Evolutionary conservation across 331 rosid genomes (phyloP).

Genomic region (Saraca asoca): DNA sequence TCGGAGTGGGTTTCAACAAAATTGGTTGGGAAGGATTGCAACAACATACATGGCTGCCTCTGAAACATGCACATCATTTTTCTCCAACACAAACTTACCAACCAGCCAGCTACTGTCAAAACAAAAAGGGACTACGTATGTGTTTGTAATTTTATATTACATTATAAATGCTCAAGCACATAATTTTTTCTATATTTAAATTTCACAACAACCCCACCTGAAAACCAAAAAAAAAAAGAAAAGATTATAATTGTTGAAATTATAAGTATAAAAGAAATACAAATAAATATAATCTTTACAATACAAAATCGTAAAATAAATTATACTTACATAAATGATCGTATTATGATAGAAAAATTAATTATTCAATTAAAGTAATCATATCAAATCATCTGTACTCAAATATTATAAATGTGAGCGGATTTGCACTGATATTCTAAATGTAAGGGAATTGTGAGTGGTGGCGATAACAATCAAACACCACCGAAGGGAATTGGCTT

Average conservation of each 20-base stretch:
- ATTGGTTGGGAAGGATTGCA: slow-evolving; percentile 51
- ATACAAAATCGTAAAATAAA: no score
- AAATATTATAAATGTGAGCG: no score
- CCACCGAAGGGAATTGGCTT: slow-evolving; percentile 30
- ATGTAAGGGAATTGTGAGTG: no score
- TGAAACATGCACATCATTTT: slow-evolving; percentile 50
- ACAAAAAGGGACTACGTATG: slow-evolving; percentile 31
- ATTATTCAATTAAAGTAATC: no score
- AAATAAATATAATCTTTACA: no score
- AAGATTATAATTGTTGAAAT: no score
- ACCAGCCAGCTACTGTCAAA: slow-evolving; percentile 31
- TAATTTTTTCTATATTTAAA: slow-evolving; percentile 32
- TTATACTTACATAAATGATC: no score
- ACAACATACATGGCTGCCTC: slow-evolving; percentile 69
- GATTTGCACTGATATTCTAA: no score
- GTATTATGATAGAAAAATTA: no score
- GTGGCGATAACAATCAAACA: no score
- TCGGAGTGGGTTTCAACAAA: slow-evolving; percentile 45
- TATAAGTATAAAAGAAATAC: no score
- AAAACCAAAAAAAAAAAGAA: slow-evolving; percentile 20
- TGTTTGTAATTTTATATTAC: slow-evolving; percentile 2
- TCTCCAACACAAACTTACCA: slow-evolving; percentile 41
- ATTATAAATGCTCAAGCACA: slow-evolving; percentile 25
- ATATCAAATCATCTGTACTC: no score
- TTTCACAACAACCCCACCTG: slow-evolving; percentile 29